phyloP scores from a whole-genome alignment of 768 basidiomycete species.

The Roridomyces roridus region DNA sequence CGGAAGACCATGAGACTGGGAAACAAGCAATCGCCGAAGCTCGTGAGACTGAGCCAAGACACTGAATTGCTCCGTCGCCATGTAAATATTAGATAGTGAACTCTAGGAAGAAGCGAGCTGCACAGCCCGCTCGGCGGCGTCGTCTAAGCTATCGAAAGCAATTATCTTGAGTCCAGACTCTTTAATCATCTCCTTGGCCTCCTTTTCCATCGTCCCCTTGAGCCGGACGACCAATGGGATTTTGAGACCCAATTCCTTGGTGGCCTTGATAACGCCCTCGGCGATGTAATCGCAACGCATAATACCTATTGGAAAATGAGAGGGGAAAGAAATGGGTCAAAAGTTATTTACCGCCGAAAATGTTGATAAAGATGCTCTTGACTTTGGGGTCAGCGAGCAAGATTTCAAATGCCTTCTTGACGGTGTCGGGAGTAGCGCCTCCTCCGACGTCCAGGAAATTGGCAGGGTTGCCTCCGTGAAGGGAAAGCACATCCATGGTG shows the following conservation, averaged over 20 bases:
- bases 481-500: constrained; percentile 98
- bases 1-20: no score
- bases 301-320: constrained; percentile 60
- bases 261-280: constrained; percentile 98
- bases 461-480: constrained; percentile 96
- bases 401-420: constrained; percentile 99
- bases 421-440: constrained; percentile 98
- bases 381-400: constrained; percentile 89
- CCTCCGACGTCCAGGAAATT: constrained; percentile 99
- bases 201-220: constrained; percentile 95
- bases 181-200: constrained; percentile 95
- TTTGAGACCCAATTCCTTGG: constrained; percentile 83
- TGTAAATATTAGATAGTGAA: constrained; percentile 5
- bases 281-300: constrained; percentile 99
- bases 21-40: constrained; percentile 28
- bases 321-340: background rate
- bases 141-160: constrained; percentile 91
- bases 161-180: constrained; percentile 93
- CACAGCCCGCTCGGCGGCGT: constrained; percentile 85
- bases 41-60: constrained; percentile 32
- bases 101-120: constrained; percentile 61
- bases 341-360: constrained; percentile 75
- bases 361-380: constrained; percentile 99
- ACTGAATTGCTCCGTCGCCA: no score
- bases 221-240: constrained; percentile 93